Conservation (phyloP, 495 filamentous ascomycete genomes). For the Parathielavia appendiculata region DNA sequence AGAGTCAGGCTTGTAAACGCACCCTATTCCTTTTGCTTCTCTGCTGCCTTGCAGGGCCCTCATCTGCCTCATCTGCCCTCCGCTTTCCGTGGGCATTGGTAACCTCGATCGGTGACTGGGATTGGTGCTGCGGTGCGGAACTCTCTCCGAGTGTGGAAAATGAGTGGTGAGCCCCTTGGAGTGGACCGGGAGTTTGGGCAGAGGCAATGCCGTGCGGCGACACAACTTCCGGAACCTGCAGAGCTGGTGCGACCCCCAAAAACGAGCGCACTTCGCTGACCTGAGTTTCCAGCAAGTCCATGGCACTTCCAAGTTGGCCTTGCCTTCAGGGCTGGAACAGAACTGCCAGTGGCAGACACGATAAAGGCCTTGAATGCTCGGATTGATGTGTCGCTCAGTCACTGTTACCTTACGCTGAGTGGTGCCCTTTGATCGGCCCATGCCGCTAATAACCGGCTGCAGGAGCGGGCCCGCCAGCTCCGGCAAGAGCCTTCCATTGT, state of each 20-base stretch:
- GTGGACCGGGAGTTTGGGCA: constrained; percentile 20
- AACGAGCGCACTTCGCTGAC: constrained; percentile 52
- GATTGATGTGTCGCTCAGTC: too few relatives aligned
- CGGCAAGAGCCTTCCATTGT: too few relatives aligned
- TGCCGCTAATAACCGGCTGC: not conserved
- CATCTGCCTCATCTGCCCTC: constrained; percentile 36
- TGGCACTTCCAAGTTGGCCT: not conserved
- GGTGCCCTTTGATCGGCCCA: not conserved
- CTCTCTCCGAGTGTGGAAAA: constrained; percentile 37
- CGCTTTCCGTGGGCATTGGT: constrained; percentile 32
- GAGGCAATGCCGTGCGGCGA: constrained; percentile 15
- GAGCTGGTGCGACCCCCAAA: constrained; percentile 19
- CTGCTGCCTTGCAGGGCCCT: constrained; percentile 41
- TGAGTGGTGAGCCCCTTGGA: constrained; percentile 19
- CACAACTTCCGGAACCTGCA: constrained; percentile 25
- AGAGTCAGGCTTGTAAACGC: not conserved
- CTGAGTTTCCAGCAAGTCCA: constrained; percentile 54
- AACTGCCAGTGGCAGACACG: too few relatives aligned
- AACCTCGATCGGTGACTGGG: constrained; percentile 18
- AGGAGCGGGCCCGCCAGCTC: too few relatives aligned
- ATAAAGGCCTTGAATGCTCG: too few relatives aligned
- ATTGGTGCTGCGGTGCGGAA: constrained; percentile 29
- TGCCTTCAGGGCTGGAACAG: too few relatives aligned
- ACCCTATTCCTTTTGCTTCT: constrained; percentile 58
- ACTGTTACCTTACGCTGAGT: not conserved